These are phyloP conservation scores for Melampsora occidentalis DNA, from an alignment of 1,284 basidiomycete species.

Conservation along the genomic window DNA sequence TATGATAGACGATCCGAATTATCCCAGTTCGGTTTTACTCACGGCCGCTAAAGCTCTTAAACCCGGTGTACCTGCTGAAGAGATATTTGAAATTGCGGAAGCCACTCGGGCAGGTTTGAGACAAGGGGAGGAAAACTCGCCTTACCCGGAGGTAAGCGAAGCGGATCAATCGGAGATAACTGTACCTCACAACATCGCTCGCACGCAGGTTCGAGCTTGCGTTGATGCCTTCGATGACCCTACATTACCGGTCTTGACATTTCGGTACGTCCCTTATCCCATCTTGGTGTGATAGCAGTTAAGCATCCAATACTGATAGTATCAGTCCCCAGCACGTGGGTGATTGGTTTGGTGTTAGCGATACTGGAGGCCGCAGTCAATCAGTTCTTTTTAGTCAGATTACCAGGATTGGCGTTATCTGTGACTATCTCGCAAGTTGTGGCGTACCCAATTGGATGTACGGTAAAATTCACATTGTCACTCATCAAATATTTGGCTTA, in stretches of 20 bases:
- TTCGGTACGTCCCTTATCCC: conserved; percentile 57
- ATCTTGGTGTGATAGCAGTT: neutral
- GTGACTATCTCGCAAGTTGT: conserved; percentile 33
- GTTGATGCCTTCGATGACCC: conserved; percentile 75
- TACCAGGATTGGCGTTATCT: conserved; percentile 24
- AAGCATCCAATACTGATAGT: neutral
- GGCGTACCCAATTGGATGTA: conserved; percentile 38
- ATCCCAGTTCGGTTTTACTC: conserved; percentile 8
- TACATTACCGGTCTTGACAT: conserved; percentile 73
- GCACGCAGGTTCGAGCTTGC: conserved; percentile 61
- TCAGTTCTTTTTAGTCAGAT: conserved; percentile 27
- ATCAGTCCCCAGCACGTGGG: conserved; percentile 13
- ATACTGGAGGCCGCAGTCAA: conserved; percentile 26
- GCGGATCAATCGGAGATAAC: neutral
- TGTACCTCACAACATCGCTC: too few species aligned
- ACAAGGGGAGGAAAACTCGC: conserved; percentile 61
- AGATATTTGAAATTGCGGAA: conserved; percentile 7
- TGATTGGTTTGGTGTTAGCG: conserved; percentile 31
- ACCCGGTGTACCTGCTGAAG: conserved; percentile 23
- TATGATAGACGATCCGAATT: conserved; percentile 21
- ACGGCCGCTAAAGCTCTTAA: conserved; percentile 14
- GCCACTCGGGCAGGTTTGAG: conserved; percentile 24
- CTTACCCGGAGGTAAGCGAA: conserved; percentile 71
- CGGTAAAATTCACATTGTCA: neutral
- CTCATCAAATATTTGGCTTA: neutral